phyloP scores from a whole-genome alignment of 1,284 basidiomycete species.

The Moesziomyces antarcticus region DNA sequence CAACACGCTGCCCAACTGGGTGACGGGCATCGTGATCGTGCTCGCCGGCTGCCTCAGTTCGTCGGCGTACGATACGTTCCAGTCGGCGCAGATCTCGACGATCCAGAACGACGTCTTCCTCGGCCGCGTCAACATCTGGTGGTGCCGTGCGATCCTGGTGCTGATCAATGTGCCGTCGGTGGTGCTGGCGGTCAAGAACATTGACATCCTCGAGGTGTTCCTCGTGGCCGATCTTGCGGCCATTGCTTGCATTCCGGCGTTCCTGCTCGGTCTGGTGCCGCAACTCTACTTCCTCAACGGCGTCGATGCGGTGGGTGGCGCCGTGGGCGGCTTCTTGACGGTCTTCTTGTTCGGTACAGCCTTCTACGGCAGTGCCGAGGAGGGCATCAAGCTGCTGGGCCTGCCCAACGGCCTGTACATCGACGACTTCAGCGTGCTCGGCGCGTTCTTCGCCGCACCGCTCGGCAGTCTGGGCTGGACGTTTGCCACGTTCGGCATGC shows the following conservation, averaged over 20 bases:
- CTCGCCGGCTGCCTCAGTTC: conserved; percentile 63
- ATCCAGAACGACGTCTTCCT: conserved; percentile 67
- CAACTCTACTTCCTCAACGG: conserved; percentile 64
- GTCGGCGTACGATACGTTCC: conserved; percentile 68
- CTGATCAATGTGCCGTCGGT: conserved; percentile 64
- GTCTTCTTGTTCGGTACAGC: conserved; percentile 66
- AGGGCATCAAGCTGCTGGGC: conserved; percentile 58
- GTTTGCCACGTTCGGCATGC: conserved; percentile 51
- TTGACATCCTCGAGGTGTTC: conserved; percentile 68
- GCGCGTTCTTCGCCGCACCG: conserved; percentile 66
- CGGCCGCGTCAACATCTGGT: conserved; percentile 67
- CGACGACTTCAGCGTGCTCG: conserved; percentile 63
- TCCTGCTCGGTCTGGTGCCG: conserved; percentile 62
- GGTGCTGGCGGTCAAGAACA: conserved; percentile 62
- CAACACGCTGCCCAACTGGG: conserved; percentile 64
- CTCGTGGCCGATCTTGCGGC: conserved; percentile 66
- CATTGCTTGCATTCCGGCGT: conserved; percentile 62
- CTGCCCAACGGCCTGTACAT: conserved; percentile 65
- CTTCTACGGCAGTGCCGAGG: conserved; percentile 57
- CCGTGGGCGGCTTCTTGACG: conserved; percentile 67
- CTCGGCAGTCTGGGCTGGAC: conserved; percentile 62
- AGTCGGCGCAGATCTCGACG: conserved; percentile 67
- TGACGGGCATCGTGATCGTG: conserved; percentile 64
- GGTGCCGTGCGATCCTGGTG: conserved; percentile 61
- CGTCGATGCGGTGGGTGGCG: conserved; percentile 65